phyloP scores from a whole-genome alignment of 2,329 filamentous ascomycete genomes.

The Botrytis medusae region DNA sequence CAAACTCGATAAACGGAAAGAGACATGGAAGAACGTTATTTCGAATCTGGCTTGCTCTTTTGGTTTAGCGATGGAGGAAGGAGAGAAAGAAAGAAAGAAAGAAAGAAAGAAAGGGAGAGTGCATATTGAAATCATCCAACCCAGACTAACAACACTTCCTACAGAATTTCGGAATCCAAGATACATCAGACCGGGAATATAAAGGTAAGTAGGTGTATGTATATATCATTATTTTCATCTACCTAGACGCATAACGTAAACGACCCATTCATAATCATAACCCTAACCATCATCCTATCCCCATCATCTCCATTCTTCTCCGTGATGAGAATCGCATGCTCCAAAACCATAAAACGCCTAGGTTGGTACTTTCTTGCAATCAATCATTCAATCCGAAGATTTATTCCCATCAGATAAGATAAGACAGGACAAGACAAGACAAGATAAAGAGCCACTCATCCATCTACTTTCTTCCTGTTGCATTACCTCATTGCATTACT shows the following conservation, averaged over 20 bases:
- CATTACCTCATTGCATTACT: background rate
- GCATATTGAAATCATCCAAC: too few relatives aligned
- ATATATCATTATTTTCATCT: constrained; percentile 18
- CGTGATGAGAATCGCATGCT: background rate
- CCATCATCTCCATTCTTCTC: background rate
- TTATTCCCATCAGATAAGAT: background rate
- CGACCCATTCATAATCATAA: background rate
- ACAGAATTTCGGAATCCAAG: background rate
- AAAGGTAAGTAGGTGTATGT: background rate
- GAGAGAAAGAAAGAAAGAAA: too few relatives aligned
- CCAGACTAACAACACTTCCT: too few relatives aligned
- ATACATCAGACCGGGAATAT: background rate
- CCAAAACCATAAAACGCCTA: background rate
- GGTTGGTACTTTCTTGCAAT: background rate
- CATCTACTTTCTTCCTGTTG: background rate
- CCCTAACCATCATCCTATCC: background rate
- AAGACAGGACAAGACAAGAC: background rate
- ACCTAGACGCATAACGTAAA: background rate
- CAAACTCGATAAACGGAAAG: too few relatives aligned
- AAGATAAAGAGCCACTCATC: background rate
- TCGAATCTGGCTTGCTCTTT: too few relatives aligned
- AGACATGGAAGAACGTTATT: too few relatives aligned
- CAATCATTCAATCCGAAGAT: constrained; percentile 6
- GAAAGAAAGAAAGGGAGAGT: too few relatives aligned
- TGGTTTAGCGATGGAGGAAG: too few relatives aligned